Evolutionary conservation across 1,139 yeast genomes (phyloP), one percentile per base, ranked within the genome.

Genomic region (Taphrina deformans): DNA sequence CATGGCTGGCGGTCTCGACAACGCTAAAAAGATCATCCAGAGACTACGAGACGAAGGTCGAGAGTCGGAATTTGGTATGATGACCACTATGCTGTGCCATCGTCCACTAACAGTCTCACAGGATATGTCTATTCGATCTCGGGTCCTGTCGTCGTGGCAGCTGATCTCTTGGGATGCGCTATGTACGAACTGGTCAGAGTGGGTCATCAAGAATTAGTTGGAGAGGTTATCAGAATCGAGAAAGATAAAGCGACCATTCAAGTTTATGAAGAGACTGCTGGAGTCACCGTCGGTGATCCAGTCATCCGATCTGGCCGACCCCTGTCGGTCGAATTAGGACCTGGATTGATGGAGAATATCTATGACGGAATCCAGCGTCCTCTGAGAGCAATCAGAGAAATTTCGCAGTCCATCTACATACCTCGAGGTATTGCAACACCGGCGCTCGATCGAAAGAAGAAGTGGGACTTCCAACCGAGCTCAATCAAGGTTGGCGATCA

Each of bases 281-380:
- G 99, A 80, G 96, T 93, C 68, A 92, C 97, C 50, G 98, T 93
- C 50, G 99, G 99, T 73, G 99, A 93, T 76, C 99, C 99, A 1
- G 99, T 93, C 65, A 80, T 89, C 74, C 86, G 99, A 80, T 93
- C 99, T 10, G 99, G 99, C 70, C 90, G 93, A 78, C 99, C 99
- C 18, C 83, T 93, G 73, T 90, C 97, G 62, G 99, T 93, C 62
- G 99, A 93, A 79, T 82, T 93, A 76, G 99, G 99, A 74, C 99
- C 99, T 31, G 99, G 99, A 77, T 84, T 93, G 74, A 90, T 93
- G 96, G 99, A 93, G 79, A 93, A 97, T 71, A 93, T 93, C 76
- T 93, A 93, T 75, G 99, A 93, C 79, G 99, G 99, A 82, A 93
- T 93, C 77, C 99, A 93, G 81, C 91, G 99, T 82, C 99, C 99